Conservation (phyloP, 2,329 filamentous ascomycete genomes). For the Cladosporium phlei region DNA sequence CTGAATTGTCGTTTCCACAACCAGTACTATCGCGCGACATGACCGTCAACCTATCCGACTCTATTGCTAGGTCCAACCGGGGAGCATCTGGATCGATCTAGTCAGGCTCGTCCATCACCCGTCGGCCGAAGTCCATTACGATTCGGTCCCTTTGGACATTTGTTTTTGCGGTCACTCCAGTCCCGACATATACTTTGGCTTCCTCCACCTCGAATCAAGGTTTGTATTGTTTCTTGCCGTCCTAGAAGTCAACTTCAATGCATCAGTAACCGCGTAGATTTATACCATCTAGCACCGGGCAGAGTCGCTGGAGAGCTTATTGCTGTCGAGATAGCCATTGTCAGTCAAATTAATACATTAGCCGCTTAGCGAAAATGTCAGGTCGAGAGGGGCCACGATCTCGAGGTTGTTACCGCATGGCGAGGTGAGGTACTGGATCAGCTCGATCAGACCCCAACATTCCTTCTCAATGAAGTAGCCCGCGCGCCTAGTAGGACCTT, state of each 20-base stretch:
- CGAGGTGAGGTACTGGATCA: not conserved
- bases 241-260: constrained; percentile 94
- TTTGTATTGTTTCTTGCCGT: constrained; percentile 53
- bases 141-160: no score
- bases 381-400: not conserved
- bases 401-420: not conserved
- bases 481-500: not conserved
- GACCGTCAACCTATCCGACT: no score
- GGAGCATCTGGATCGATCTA: no score
- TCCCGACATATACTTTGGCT: no score
- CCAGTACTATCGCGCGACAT: no score
- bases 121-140: no score
- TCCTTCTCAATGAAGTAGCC: not conserved
- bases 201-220: no score
- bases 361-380: not conserved
- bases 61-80: no score
- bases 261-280: constrained; percentile 71
- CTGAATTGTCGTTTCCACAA: no score
- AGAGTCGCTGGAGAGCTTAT: constrained; percentile 75
- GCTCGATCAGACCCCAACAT: not conserved
- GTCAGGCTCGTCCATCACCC: no score
- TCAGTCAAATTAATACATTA: constrained; percentile 95
- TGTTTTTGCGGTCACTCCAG: no score
- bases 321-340: constrained; percentile 86
- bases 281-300: constrained; percentile 75